phyloP scores from a whole-genome alignment of 352 stramenopile species.

The Thalassiosira mediterranea region DNA sequence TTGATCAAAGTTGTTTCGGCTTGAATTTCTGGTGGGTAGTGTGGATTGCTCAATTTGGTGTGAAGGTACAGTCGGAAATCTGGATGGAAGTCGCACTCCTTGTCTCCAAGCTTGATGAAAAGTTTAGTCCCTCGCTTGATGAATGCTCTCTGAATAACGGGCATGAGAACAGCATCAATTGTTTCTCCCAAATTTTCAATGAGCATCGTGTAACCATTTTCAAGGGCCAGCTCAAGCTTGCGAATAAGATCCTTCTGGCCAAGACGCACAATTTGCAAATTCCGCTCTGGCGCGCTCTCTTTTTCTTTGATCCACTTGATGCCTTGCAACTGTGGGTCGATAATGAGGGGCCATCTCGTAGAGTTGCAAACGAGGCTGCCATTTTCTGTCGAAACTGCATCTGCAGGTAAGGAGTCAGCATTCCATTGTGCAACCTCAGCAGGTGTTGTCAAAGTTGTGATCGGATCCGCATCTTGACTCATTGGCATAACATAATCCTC shows the following conservation, averaged over 20 bases:
- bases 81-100: slow-evolving; percentile 96
- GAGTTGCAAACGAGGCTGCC: slow-evolving; percentile 95
- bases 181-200: slow-evolving; percentile 96
- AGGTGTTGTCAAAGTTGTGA: slow-evolving; percentile 93
- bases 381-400: slow-evolving; percentile 97
- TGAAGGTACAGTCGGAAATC: slow-evolving; percentile 96
- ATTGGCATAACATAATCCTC: slow-evolving; percentile 90
- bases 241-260: slow-evolving; percentile 94
- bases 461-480: slow-evolving; percentile 91
- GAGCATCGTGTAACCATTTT: slow-evolving; percentile 93
- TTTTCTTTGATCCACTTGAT: slow-evolving; percentile 97
- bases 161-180: slow-evolving; percentile 95
- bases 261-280: slow-evolving; percentile 91
- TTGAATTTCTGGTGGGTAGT: slow-evolving; percentile 96
- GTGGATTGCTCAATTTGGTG: slow-evolving; percentile 96
- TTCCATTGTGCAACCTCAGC: slow-evolving; percentile 96
- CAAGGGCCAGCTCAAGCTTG: slow-evolving; percentile 92
- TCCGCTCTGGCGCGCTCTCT: slow-evolving; percentile 85
- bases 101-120: slow-evolving; percentile 92
- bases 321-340: slow-evolving; percentile 96
- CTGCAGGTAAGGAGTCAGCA: slow-evolving; percentile 92
- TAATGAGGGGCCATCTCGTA: slow-evolving; percentile 95
- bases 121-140: slow-evolving; percentile 95
- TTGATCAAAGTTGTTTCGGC: slow-evolving; percentile 95
- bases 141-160: slow-evolving; percentile 92